Percentiles rank a stretch among this genome's conserved stretches.
Evolutionary conservation across 2,329 filamentous ascomycete species (phyloP).

Genomic region (Periconia digitata): DNA sequence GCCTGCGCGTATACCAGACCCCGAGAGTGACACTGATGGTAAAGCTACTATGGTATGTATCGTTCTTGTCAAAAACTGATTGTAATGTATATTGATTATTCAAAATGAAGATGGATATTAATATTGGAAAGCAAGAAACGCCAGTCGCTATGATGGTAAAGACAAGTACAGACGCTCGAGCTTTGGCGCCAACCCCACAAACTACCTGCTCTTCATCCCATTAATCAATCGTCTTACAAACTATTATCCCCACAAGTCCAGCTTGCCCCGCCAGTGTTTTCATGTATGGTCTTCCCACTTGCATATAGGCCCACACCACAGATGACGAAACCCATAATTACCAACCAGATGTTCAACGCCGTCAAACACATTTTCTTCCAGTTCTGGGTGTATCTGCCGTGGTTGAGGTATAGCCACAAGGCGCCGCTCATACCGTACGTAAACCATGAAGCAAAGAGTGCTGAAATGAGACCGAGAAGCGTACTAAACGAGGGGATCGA

Average conservation of each 20-base stretch:
- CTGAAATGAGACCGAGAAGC: conserved; percentile 60
- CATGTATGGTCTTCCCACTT: conserved; percentile 24
- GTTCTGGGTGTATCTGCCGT: conserved; percentile 41
- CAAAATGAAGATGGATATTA: no score
- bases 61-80: no score
- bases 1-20: no score
- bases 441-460: conserved; percentile 67
- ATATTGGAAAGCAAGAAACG: no score
- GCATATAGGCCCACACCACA: conserved; percentile 26
- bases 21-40: no score
- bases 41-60: no score
- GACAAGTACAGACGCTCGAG: no score
- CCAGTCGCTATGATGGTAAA: no score
- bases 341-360: conserved; percentile 45
- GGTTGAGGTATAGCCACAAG: conserved; percentile 53
- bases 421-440: conserved; percentile 51
- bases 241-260: conserved; percentile 23
- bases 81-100: no score
- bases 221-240: neutral
- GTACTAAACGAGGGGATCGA: conserved; percentile 69
- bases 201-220: no score
- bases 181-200: no score
- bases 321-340: conserved; percentile 29
- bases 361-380: conserved; percentile 50
- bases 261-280: conserved; percentile 16